phyloP scores from a whole-genome alignment of 306 rosid genomes.

The Begonia fuchsioides region DNA sequence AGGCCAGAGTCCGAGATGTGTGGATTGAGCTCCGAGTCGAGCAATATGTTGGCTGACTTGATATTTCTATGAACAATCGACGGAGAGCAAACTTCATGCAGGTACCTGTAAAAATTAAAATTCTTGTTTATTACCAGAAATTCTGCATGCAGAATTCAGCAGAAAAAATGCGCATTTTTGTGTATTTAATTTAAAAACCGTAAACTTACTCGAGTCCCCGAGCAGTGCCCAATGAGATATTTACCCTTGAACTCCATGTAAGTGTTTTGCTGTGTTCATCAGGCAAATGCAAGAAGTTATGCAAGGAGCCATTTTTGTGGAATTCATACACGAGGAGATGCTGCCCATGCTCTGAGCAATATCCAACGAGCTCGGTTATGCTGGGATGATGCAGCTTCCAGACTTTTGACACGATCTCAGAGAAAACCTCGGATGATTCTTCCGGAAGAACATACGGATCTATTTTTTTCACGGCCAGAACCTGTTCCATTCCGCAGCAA shows the following conservation, averaged over 20 bases:
- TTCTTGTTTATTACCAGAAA: constrained; percentile 1
- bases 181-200: too few species aligned
- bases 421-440: constrained; percentile 42
- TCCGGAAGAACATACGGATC: constrained; percentile 57
- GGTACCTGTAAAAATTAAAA: constrained; percentile 66
- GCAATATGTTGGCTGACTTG: constrained; percentile 72
- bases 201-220: constrained; percentile 83
- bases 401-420: constrained; percentile 54
- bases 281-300: constrained; percentile 69
- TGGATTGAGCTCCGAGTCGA: constrained; percentile 78
- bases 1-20: constrained; percentile 82
- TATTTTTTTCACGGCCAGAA: constrained; percentile 87
- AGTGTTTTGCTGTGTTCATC: constrained; percentile 76
- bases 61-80: constrained; percentile 78
- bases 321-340: constrained; percentile 76
- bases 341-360: constrained; percentile 93
- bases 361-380: constrained; percentile 85
- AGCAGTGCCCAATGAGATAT: constrained; percentile 94
- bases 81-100: constrained; percentile 94
- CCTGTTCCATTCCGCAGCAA: constrained; percentile 25
- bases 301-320: constrained; percentile 74
- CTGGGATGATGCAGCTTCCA: constrained; percentile 73
- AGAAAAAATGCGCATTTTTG: too few species aligned
- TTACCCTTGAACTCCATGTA: constrained; percentile 88
- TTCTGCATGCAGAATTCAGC: too few species aligned